phyloP scores from a whole-genome alignment of 2,329 filamentous ascomycete species.

The Penicillium sclerotiorum region DNA sequence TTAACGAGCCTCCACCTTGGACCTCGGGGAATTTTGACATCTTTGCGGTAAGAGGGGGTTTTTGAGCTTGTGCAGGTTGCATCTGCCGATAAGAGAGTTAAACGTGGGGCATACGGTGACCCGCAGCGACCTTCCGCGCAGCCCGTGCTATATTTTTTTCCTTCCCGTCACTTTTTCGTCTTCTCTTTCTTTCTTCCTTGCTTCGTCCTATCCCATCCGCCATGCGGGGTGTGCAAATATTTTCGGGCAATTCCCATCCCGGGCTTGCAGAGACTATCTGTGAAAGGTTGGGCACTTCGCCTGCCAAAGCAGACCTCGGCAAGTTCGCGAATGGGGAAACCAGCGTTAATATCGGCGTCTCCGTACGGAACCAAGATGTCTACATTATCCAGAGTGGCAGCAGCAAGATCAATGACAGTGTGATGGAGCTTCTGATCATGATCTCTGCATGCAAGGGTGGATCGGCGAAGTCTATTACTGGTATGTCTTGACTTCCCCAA shows the following conservation, averaged over 20 bases:
- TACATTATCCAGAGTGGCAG: slow-evolving; percentile 98
- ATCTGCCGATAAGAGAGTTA: slow-evolving; percentile 1
- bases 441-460: slow-evolving; percentile 98
- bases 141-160: slow-evolving; percentile 18
- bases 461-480: slow-evolving; percentile 93
- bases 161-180: slow-evolving; percentile 16
- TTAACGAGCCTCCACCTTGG: slow-evolving; percentile 87
- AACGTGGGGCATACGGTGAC: slow-evolving; percentile 22
- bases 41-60: slow-evolving; percentile 15
- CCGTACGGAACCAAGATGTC: slow-evolving; percentile 95
- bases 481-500: slow-evolving; percentile 55
- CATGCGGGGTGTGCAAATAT: slow-evolving; percentile 70
- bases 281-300: slow-evolving; percentile 64
- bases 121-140: slow-evolving; percentile 18
- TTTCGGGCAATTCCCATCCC: slow-evolving; percentile 68
- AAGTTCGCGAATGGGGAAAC: slow-evolving; percentile 74
- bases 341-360: slow-evolving; percentile 66
- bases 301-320: slow-evolving; percentile 61
- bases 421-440: slow-evolving; percentile 99
- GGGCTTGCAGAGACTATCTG: slow-evolving; percentile 66
- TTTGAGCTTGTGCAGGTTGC: not conserved
- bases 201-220: slow-evolving; percentile 20
- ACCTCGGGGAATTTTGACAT: slow-evolving; percentile 73
- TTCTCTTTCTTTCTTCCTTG: slow-evolving; percentile 14
- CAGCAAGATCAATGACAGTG: slow-evolving; percentile 93